phyloP scores from a whole-genome alignment of 345 rosid genomes.

The Euphorbia tirucalli region DNA sequence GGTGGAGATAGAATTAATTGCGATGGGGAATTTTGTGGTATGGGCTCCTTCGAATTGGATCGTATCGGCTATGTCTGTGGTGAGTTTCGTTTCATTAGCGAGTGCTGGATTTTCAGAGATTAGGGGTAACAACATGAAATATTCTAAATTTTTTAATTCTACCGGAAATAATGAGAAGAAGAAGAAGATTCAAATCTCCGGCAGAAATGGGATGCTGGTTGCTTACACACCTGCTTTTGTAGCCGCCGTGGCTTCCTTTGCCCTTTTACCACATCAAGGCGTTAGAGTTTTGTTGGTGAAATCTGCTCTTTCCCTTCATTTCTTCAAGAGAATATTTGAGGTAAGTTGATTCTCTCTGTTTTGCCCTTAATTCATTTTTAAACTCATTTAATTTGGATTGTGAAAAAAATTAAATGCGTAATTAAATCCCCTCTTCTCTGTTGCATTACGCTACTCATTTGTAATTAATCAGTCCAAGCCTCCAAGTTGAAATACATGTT shows the following conservation, averaged over 20 bases:
- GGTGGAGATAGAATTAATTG: neutral
- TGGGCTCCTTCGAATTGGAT: slow-evolving; percentile 42
- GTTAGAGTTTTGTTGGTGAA: slow-evolving; percentile 47
- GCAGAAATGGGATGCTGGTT: slow-evolving; percentile 59
- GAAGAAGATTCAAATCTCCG: slow-evolving; percentile 24
- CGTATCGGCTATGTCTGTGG: slow-evolving; percentile 35
- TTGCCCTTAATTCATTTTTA: no score
- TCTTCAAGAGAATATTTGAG: slow-evolving; percentile 66
- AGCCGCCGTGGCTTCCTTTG: slow-evolving; percentile 48
- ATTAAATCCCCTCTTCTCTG: no score
- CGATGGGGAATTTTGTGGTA: slow-evolving; percentile 7
- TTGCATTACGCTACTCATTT: no score
- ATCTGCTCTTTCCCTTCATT: slow-evolving; percentile 61
- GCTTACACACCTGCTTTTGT: slow-evolving; percentile 60
- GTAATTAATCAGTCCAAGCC: no score
- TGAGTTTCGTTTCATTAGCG: slow-evolving; percentile 29
- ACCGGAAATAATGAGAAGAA: neutral
- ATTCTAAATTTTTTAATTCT: slow-evolving; percentile 51
- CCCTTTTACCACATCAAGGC: slow-evolving; percentile 36
- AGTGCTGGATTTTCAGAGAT: slow-evolving; percentile 42
- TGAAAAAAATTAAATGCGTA: no score
- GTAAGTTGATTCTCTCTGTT: slow-evolving; percentile 13
- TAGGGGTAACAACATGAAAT: slow-evolving; percentile 45
- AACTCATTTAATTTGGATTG: no score
- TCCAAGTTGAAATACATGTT: no score